These are phyloP conservation scores for Sideroxylon spinosum DNA, from an alignment of 179 eudicot species.

Conservation along the genomic window DNA sequence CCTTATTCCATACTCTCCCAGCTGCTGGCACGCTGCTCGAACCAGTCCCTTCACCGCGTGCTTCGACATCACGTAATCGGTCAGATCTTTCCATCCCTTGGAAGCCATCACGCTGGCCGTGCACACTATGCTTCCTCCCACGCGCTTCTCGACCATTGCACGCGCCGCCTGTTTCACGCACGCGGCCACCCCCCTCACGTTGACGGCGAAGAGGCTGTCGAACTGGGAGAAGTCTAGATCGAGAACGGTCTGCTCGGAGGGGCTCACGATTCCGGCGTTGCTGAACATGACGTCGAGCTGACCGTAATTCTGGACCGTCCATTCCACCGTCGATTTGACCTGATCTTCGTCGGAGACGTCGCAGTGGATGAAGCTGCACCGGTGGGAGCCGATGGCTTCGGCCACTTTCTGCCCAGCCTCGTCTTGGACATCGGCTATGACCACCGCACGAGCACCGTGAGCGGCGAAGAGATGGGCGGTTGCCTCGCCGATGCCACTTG, in stretches of 20 bases:
- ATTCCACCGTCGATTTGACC: slow-evolving; percentile 18
- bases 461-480: slow-evolving; percentile 22
- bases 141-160: slow-evolving; percentile 23
- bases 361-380: slow-evolving; percentile 24
- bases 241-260: slow-evolving; percentile 10
- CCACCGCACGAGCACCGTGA: slow-evolving; percentile 21
- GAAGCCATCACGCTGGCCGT: slow-evolving; percentile 22
- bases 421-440: slow-evolving; percentile 33
- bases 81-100: not conserved
- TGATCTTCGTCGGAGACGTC: slow-evolving; percentile 24
- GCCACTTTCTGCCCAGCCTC: slow-evolving; percentile 19
- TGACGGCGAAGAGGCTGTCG: slow-evolving; percentile 17
- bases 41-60: slow-evolving; percentile 30
- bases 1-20: slow-evolving; percentile 30
- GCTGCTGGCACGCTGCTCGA: slow-evolving; percentile 23
- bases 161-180: slow-evolving; percentile 32
- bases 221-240: slow-evolving; percentile 17
- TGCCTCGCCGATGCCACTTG: slow-evolving; percentile 29
- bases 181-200: slow-evolving; percentile 19
- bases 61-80: slow-evolving; percentile 31
- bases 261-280: slow-evolving; percentile 20
- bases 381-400: slow-evolving; percentile 17
- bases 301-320: slow-evolving; percentile 19
- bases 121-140: slow-evolving; percentile 24
- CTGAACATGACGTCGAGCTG: slow-evolving; percentile 31